Conservation (phyloP, 129 eudicot genomes). For the Tagetes erecta region DNA sequence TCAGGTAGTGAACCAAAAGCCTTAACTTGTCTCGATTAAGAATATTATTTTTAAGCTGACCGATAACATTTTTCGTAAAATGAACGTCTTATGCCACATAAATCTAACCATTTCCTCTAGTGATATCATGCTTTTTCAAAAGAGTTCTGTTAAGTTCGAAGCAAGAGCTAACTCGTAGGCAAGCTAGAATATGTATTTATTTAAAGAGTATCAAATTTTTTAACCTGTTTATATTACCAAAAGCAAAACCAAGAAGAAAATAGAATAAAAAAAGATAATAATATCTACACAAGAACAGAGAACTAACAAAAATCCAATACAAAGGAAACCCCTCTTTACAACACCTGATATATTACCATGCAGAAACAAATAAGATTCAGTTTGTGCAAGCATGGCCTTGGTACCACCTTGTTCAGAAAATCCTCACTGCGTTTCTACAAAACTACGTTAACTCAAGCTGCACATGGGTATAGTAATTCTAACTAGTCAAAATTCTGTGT, state of each 20-base stretch:
- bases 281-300: constrained; percentile 29
- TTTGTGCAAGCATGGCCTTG: constrained; percentile 31
- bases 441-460: constrained; percentile 44
- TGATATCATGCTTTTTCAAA: too few species aligned
- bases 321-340: constrained; percentile 48
- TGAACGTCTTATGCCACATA: too few species aligned
- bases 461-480: constrained; percentile 30
- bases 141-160: too few species aligned
- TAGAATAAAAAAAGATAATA: not conserved
- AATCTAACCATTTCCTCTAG: too few species aligned
- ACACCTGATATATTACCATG: constrained; percentile 29
- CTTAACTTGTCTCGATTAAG: too few species aligned
- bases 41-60: too few species aligned
- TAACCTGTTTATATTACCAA: constrained; percentile 12
- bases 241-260: not conserved
- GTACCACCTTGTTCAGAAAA: constrained; percentile 18
- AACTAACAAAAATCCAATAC: constrained; percentile 15
- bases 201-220: constrained; percentile 1
- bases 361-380: not conserved
- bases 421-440: constrained; percentile 35
- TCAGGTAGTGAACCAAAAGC: too few species aligned
- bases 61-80: too few species aligned
- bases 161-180: too few species aligned
- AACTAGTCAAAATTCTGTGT: constrained; percentile 44
- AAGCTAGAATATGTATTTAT: not conserved